These are phyloP conservation scores for Globisporangium mamillatum DNA, from an alignment of 352 stramenopile species.

Conservation along the genomic window DNA sequence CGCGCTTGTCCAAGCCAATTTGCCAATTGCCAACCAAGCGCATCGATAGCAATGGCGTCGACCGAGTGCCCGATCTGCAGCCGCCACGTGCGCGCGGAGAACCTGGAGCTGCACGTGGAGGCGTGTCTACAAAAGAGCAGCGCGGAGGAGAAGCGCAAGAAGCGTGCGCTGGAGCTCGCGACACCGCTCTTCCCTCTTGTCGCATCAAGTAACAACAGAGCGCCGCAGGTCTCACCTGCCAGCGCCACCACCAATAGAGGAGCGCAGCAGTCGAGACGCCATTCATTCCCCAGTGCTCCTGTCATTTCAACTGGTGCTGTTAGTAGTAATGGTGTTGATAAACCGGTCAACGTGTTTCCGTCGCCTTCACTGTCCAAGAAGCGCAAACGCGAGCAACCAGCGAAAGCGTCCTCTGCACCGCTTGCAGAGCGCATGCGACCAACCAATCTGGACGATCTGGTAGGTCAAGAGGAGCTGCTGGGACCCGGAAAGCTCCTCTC, in stretches of 20 bases:
- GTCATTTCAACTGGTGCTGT: neutral
- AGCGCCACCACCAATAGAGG: neutral
- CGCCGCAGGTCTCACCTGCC: neutral
- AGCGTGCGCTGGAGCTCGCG: conserved; percentile 12
- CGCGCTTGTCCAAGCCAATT: neutral
- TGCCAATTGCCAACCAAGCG: neutral
- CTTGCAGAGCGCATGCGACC: conserved; percentile 80
- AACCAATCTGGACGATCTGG: conserved; percentile 49
- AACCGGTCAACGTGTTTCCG: neutral
- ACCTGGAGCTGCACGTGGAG: conserved; percentile 73
- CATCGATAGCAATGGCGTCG: conserved; percentile 24
- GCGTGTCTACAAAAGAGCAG: conserved; percentile 39
- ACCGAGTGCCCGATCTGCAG: conserved; percentile 72
- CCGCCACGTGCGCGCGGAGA: conserved; percentile 69
- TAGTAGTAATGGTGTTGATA: neutral
- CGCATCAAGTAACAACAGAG: neutral
- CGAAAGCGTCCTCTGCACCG: conserved; percentile 34
- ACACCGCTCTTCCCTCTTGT: conserved; percentile 15
- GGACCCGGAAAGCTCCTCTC: conserved; percentile 55
- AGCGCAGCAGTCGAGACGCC: conserved; percentile 11
- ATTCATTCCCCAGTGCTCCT: conserved; percentile 9
- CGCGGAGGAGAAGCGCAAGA: conserved; percentile 25
- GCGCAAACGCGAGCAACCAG: conserved; percentile 34
- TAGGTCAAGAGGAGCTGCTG: conserved; percentile 70
- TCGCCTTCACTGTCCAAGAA: conserved; percentile 38